Base-by-base conservation (phyloP, 306 rosid genomes). In the Abrus pulchellus region DNA sequence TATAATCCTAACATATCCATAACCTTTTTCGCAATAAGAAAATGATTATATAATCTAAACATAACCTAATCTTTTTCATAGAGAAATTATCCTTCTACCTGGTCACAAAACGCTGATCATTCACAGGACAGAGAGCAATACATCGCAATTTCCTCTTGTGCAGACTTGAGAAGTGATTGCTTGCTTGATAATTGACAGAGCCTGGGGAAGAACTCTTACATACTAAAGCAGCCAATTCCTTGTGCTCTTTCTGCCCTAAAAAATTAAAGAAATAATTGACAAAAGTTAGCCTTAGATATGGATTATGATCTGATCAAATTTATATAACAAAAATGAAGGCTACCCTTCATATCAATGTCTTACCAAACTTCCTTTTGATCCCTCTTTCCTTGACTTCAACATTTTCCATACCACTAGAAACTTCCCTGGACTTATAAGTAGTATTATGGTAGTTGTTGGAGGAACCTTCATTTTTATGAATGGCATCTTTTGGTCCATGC, bases 21-120 rank as follows among this genome's bases (percentile, higher is more conserved):
- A 1, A 47, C 1, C 12, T 9, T 47, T 36, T 47, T 47, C 52
- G 20, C 20, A 20, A 47, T 47, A 8, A 47, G 9, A 47, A 49
- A 49, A 11, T 2, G 4, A 36, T 2, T 36, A 14, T 12, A 49
- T 49, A 11, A 11, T 57, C 7, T 9, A 29, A 9, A 59, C 40
- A 57, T 8, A 3, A 1, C 20, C 10, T 1, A 56, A 9, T 50
- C 47, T 2, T 80, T 61, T 49, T 63, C 32, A 73, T 2, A 11
- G 49, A 67, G n/a, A 67, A 56, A 62, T 10, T 8, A 67, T 61
- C 60, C 11, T 14, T 36, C 47, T 88, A 92, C 98, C 97, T 94
- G 61, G 98, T 94, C 44, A 73, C 96, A 48, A 94, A 94, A 62
- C 76, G 91, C 74, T 86, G 92, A 85, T 92, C 94, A 29, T 94